Base-by-base conservation (phyloP, 371 early-diverging fungal species). In the Rhizopus stolonifer region DNA sequence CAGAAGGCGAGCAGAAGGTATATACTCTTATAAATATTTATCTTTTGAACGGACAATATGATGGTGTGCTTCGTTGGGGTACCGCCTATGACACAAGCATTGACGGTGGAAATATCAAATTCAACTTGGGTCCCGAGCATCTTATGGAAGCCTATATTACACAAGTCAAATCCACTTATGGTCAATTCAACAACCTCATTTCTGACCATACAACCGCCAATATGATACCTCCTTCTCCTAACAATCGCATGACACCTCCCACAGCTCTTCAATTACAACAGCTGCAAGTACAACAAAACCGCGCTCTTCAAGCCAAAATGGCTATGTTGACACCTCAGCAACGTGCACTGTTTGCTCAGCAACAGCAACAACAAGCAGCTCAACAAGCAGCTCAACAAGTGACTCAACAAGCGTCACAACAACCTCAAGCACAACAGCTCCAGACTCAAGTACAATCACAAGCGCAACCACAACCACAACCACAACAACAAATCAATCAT, bases 21-120 rank as follows among this genome's bases (percentile, higher is more conserved):
- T 77, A 72, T 56, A 81, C 76, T 5, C 65, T 80, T 60, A 72
- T 83, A 53, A 79, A 77, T 40, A 64, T 83, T 21, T 80, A 79
- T 52, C 31, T 65, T 9, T 66, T 59, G 10, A 73, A 73, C 43
- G 59, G 65, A 7, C 69, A 72, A 7, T 83, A 77, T 47, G 79
- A 80, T 51, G 81, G 78, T 18, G 66, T 83, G 13, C 74, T 83
- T 71, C 74, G 84, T 7, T 80, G 76, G 77, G 84, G 84, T 17
- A 83, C 80, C 0, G 68, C 66, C 0, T 69, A 62, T 7, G 81
- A 81, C 48, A 81, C 84, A 2, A 77, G 80, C 34, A 56, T 79
- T 8, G 67, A 79, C 59, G 84, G 84, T 21, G 81, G 81, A 11
- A 83, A 74, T 39, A 75, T 79, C 13, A 76, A 74, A 18, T 83